These are phyloP conservation scores for Leccinum angustisporum DNA, from an alignment of 1,284 basidiomycete genomes.

Conservation along the genomic window DNA sequence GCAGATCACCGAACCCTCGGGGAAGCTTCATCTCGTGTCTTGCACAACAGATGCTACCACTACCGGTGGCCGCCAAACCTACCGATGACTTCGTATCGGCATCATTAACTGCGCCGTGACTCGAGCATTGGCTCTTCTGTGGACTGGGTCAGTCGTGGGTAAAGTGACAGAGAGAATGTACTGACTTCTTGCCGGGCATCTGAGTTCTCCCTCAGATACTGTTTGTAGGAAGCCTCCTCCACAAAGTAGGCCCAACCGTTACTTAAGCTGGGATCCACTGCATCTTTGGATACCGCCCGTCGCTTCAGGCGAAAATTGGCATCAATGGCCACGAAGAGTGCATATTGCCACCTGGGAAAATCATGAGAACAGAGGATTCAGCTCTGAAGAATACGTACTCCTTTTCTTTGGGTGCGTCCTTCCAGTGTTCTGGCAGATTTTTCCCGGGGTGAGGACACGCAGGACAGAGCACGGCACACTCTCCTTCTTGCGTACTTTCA, in stretches of 20 bases:
- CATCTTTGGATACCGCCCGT: not conserved
- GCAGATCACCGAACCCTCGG: not conserved
- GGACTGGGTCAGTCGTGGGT: not conserved
- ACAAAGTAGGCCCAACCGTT: slow-evolving; percentile 10
- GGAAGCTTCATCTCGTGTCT: not conserved
- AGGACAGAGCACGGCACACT: slow-evolving; percentile 1
- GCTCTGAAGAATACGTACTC: not conserved
- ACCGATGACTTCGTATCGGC: not conserved
- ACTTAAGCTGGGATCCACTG: slow-evolving; percentile 1
- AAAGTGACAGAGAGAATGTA: not conserved
- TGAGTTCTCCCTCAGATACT: not conserved
- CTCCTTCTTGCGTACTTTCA: not conserved
- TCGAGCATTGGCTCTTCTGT: not conserved
- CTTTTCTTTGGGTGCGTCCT: not conserved
- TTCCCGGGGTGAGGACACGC: slow-evolving; percentile 8
- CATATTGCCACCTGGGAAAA: slow-evolving; percentile 7
- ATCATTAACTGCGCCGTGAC: not conserved
- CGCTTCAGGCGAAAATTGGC: slow-evolving; percentile 11
- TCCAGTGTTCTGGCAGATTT: slow-evolving; percentile 3
- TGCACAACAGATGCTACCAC: not conserved
- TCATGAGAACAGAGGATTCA: not conserved
- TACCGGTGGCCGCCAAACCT: not conserved
- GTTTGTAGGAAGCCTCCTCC: not conserved
- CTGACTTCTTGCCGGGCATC: not conserved
- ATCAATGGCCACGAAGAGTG: slow-evolving; percentile 2